A percentile compares a stretch with the other conserved stretches of the same genome.
phyloP scores from a whole-genome alignment of 352 stramenopile species.

The Achlya hypogyna region DNA sequence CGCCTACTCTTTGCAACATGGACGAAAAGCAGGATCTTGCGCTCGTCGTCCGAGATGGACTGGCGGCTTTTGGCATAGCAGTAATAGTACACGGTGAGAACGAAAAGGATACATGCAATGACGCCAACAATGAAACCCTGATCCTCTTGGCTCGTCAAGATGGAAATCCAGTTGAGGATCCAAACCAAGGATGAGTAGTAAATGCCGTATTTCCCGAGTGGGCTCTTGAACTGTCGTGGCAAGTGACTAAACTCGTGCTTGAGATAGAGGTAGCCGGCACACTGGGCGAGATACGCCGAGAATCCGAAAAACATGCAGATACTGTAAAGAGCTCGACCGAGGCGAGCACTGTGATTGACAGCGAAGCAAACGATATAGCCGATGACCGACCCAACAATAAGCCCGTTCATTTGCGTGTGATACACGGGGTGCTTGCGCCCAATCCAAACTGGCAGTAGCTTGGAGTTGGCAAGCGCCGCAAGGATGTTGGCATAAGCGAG shows the following conservation, averaged over 20 bases:
- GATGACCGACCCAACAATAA: slow-evolving; percentile 21
- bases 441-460: slow-evolving; percentile 24
- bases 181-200: slow-evolving; percentile 27
- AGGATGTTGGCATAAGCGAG: slow-evolving; percentile 29
- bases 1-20: slow-evolving; percentile 24
- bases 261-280: slow-evolving; percentile 29
- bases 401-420: slow-evolving; percentile 24
- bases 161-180: slow-evolving; percentile 22
- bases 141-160: slow-evolving; percentile 23
- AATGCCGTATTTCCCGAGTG: slow-evolving; percentile 26
- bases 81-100: slow-evolving; percentile 25
- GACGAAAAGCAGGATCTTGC: slow-evolving; percentile 27
- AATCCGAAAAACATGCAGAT: slow-evolving; percentile 25
- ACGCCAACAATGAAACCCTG: slow-evolving; percentile 13
- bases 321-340: slow-evolving; percentile 23
- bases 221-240: slow-evolving; percentile 22
- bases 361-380: slow-evolving; percentile 25
- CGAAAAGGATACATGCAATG: slow-evolving; percentile 11
- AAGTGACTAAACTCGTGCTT: slow-evolving; percentile 21
- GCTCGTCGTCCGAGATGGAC: slow-evolving; percentile 29
- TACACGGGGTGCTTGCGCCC: slow-evolving; percentile 21
- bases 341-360: slow-evolving; percentile 22
- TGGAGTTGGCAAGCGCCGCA: slow-evolving; percentile 28
- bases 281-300: slow-evolving; percentile 26
- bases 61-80: slow-evolving; percentile 25